A percentile compares a stretch with the other conserved stretches of the same genome.
phyloP scores from a whole-genome alignment of 768 basidiomycete genomes.

The Rhizopogon salebrosus region DNA sequence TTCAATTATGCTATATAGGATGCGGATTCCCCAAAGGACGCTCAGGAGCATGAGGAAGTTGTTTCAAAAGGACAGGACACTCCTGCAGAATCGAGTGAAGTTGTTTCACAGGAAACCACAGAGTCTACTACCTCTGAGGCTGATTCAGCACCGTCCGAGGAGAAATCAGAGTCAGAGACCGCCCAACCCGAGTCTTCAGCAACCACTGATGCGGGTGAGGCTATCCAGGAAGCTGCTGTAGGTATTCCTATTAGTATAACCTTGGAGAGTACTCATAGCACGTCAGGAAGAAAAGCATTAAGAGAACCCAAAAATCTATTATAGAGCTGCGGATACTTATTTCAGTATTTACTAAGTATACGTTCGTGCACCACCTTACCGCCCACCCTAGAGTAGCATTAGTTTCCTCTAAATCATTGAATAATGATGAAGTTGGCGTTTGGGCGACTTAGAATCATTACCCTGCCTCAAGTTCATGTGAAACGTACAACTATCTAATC shows the following conservation, averaged over 20 bases:
- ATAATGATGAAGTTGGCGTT: not conserved
- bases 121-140: not conserved
- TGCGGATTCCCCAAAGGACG: constrained; percentile 26
- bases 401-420: not conserved
- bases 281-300: not conserved
- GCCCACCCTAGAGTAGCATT: not conserved
- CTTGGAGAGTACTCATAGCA: not conserved
- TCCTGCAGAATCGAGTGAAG: not conserved
- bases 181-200: not conserved
- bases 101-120: not conserved
- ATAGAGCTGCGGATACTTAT: not conserved
- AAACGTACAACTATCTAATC: not conserved
- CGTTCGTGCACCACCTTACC: not conserved
- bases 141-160: not conserved
- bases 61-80: constrained; percentile 4
- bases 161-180: not conserved
- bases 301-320: not conserved
- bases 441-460: not conserved
- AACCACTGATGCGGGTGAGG: not conserved
- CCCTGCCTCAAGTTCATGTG: not conserved
- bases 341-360: constrained; percentile 1
- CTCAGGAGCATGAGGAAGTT: constrained; percentile 22
- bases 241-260: no score
- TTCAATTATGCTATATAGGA: constrained; percentile 14
- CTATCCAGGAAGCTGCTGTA: not conserved